phyloP scores from a whole-genome alignment of 2,329 filamentous ascomycete genomes.

The Colletotrichum viniferum region DNA sequence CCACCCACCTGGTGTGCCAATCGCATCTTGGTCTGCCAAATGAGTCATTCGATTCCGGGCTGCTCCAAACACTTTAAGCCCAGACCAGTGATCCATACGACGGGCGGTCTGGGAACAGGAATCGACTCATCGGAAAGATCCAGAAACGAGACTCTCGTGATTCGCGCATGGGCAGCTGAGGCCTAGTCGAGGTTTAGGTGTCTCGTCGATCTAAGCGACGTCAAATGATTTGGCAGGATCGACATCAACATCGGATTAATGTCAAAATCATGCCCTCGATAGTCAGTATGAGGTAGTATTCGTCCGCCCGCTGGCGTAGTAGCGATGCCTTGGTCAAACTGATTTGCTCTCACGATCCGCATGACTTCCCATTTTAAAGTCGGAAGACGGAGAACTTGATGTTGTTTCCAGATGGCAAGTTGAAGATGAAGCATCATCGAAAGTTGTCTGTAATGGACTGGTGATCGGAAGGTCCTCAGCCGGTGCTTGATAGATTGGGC shows the following conservation, averaged over 20 bases:
- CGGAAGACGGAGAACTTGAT: neutral
- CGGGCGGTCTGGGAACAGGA: neutral
- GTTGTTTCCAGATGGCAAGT: neutral
- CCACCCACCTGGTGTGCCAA: neutral
- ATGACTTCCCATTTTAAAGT: neutral
- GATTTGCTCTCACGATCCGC: neutral
- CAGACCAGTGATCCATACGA: neutral
- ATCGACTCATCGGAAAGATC: neutral
- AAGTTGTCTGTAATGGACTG: neutral
- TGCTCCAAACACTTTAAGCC: neutral
- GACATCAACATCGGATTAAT: neutral
- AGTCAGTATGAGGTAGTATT: neutral
- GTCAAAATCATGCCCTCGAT: neutral
- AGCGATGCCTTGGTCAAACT: neutral
- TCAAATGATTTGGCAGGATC: neutral
- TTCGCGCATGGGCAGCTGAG: neutral
- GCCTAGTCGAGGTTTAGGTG: neutral
- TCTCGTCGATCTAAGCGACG: neutral
- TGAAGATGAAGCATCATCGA: neutral
- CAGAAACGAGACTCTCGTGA: neutral
- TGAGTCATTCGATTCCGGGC: neutral
- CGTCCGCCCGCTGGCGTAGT: neutral
- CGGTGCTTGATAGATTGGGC: neutral
- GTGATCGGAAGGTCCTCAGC: neutral
- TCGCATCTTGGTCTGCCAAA: neutral